These are phyloP conservation scores for Leonotis leonurus DNA, from an alignment of 257 asterid species.

Conservation along the genomic window DNA sequence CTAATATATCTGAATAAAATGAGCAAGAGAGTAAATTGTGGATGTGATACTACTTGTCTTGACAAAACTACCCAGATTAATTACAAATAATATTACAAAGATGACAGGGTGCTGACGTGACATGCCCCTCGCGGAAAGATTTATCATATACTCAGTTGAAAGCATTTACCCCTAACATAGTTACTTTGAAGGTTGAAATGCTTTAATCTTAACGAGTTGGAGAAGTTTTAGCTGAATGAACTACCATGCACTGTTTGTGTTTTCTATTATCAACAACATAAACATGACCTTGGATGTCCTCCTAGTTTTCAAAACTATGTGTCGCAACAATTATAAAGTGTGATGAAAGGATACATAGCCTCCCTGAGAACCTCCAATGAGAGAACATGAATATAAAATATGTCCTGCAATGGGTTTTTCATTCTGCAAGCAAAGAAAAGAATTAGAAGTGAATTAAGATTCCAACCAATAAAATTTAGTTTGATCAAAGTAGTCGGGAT, in stretches of 20 bases:
- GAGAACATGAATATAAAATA: constrained; percentile 75
- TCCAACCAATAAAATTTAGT: background rate
- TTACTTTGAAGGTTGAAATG: too few species aligned
- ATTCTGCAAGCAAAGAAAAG: constrained; percentile 46
- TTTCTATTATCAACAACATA: constrained; percentile 8
- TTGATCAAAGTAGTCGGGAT: background rate
- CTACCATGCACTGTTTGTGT: constrained; percentile 9
- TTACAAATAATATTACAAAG: background rate
- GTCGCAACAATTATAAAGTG: constrained; percentile 11
- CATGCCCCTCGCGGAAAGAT: background rate
- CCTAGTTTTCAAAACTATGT: constrained; percentile 17
- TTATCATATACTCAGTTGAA: constrained; percentile 4
- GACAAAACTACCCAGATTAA: background rate
- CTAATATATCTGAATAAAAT: constrained; percentile 2
- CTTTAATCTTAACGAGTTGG: too few species aligned
- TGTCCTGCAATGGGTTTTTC: constrained; percentile 40
- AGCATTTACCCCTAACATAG: background rate
- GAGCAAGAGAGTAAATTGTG: background rate
- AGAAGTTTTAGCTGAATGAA: constrained; percentile 12
- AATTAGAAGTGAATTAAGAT: constrained; percentile 7
- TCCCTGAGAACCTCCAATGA: constrained; percentile 91
- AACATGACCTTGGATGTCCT: constrained; percentile 8
- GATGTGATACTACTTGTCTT: background rate
- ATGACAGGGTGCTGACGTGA: constrained; percentile 1
- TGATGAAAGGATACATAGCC: constrained; percentile 87